Base-by-base conservation (phyloP, 768 basidiomycete genomes). In the Peribolospora baueri region DNA sequence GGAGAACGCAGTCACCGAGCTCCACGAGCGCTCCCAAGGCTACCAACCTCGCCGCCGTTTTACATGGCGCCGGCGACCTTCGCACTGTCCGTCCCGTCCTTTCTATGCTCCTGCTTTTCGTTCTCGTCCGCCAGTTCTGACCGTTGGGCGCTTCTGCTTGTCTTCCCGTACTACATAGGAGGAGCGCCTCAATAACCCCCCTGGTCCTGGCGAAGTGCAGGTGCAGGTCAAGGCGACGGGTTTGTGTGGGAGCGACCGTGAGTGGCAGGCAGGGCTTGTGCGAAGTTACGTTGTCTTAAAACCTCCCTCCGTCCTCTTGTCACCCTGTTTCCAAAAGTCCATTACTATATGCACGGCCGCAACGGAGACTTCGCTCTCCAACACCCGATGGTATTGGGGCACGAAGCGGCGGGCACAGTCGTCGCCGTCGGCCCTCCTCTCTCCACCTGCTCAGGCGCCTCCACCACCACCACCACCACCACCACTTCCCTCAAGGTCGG, bases 321-420 rank as follows among this genome's bases (percentile, higher is more conserved):
- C 10, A 37, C 11, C 52, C 3, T 7, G 7, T 46, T 45, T 14
- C 6, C 42, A 10, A 36, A 61, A 90, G 86, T 90, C 7, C 90
- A 93, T 68, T 93, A 95, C 70, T 93, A 82, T 69, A 67, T 71
- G 41, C 80, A 87, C 62, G 87, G 82, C 25, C 77, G 84, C 47
- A 97, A 93, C 67, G 90, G 88, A 50, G 84, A 86, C 67, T 93
- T 90, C 69, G 80, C 78, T 52, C 73, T 93, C 58, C 81, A 77
- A 57, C 73, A 77, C 5, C 88, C 90, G 4, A 76, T 95, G 56
- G 81, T 88, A 49, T 80, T 97, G 41, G 91, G 90, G 37, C 90
- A 95, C 68, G 90, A 95, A 71, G 75, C 87, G 0, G 77, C 84
- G n/a, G 90, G 88, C 42, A 68, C 84, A 63, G 71, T 95, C 63